phyloP scores from a whole-genome alignment of 2,329 filamentous ascomycete species.

The Aspergillus floridensis region DNA sequence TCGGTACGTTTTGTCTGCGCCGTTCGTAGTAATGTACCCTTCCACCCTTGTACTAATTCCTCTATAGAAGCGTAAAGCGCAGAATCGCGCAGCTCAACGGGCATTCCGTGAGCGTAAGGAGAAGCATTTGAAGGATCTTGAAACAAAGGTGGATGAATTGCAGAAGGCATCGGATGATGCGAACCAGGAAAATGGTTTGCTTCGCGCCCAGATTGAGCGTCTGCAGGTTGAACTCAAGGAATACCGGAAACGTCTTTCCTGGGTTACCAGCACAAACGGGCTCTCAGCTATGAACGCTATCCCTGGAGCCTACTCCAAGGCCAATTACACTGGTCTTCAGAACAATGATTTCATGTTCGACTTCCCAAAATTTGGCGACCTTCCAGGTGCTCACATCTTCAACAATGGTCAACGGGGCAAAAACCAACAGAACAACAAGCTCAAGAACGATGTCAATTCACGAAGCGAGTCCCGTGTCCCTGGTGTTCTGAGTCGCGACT shows the following conservation, averaged over 20 bases:
- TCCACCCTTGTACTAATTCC: conserved; percentile 21
- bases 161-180: conserved; percentile 80
- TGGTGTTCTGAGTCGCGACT: conserved; percentile 31
- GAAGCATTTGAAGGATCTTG: conserved; percentile 59
- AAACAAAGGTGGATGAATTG: conserved; percentile 59
- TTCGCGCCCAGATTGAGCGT: conserved; percentile 84
- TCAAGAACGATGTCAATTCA: conserved; percentile 30
- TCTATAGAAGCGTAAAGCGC: conserved; percentile 67
- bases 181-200: conserved; percentile 78
- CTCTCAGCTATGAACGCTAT: conserved; percentile 50
- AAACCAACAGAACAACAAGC: conserved; percentile 27
- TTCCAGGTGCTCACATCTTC: conserved; percentile 57
- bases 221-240: conserved; percentile 81
- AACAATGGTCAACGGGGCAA: conserved; percentile 45
- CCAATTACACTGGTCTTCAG: conserved; percentile 56
- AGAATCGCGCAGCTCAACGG: conserved; percentile 87
- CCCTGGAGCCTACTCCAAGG: conserved; percentile 45
- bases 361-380: conserved; percentile 86
- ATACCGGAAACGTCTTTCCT: conserved; percentile 80
- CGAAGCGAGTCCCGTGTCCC: conserved; percentile 24
- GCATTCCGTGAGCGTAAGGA: conserved; percentile 95
- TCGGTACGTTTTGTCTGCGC: conserved; percentile 64
- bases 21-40: neutral
- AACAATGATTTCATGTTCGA: conserved; percentile 91
- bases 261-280: conserved; percentile 51